A percentile compares a stretch with the other conserved stretches of the same genome.
Conservation (phyloP, 768 basidiomycete species). For the Lanmaoa rubissima region DNA sequence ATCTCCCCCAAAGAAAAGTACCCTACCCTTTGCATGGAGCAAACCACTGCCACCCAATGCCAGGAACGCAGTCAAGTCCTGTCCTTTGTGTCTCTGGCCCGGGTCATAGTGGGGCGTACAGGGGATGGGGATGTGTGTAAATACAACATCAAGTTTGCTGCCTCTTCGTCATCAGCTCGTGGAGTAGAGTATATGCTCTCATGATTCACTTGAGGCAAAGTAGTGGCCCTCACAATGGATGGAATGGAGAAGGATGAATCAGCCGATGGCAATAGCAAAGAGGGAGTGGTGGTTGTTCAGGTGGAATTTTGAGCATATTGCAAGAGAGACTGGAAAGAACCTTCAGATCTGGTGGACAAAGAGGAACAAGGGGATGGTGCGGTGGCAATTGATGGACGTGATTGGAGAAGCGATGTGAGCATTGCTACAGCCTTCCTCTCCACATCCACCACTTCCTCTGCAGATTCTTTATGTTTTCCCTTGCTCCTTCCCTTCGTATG, state of each 20-base stretch:
- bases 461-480: constrained; percentile 47
- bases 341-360: constrained; percentile 65
- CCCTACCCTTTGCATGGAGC: constrained; percentile 62
- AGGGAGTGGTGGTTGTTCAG: constrained; percentile 44
- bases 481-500: constrained; percentile 41
- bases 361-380: constrained; percentile 71
- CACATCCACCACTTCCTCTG: constrained; percentile 42
- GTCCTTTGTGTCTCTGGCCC: constrained; percentile 48
- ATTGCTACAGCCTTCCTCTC: constrained; percentile 86
- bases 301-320: constrained; percentile 70
- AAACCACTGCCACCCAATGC: constrained; percentile 46
- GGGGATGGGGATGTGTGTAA: constrained; percentile 86
- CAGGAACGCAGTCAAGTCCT: constrained; percentile 56
- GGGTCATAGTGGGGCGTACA: constrained; percentile 54
- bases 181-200: constrained; percentile 46
- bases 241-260: constrained; percentile 38
- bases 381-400: constrained; percentile 60
- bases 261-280: constrained; percentile 39
- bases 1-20: constrained; percentile 58
- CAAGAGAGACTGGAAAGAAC: constrained; percentile 59
- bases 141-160: constrained; percentile 82
- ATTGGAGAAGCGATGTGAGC: constrained; percentile 67
- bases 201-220: constrained; percentile 33
- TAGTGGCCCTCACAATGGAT: constrained; percentile 26
- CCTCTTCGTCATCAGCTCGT: constrained; percentile 70